phyloP scores from a whole-genome alignment of 2,329 filamentous ascomycete species.

The Alternaria solani region DNA sequence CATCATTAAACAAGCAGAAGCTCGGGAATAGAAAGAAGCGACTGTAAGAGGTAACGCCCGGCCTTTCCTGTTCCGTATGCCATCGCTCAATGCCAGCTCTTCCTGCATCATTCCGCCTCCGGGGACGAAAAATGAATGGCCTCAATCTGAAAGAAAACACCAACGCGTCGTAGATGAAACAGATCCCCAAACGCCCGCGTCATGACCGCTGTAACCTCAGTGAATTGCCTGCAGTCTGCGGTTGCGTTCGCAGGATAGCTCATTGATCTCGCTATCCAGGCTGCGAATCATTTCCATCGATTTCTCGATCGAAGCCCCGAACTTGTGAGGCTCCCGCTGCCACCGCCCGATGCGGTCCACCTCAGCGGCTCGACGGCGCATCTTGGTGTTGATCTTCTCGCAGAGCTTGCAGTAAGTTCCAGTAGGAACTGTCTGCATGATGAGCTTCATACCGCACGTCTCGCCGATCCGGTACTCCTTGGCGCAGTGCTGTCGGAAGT shows the following conservation, averaged over 20 bases:
- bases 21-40: constrained; percentile 43
- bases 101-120: constrained; percentile 40
- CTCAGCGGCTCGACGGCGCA: constrained; percentile 77
- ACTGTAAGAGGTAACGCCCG: constrained; percentile 51
- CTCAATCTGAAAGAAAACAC: constrained; percentile 35
- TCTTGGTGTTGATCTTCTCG: constrained; percentile 87
- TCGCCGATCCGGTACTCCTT: constrained; percentile 96
- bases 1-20: constrained; percentile 40
- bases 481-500: constrained; percentile 90
- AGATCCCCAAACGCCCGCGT: constrained; percentile 40
- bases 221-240: constrained; percentile 47
- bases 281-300: constrained; percentile 76
- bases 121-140: constrained; percentile 45
- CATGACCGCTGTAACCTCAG: constrained; percentile 30
- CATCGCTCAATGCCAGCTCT: constrained; percentile 40
- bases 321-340: constrained; percentile 71
- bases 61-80: constrained; percentile 36
- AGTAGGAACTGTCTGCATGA: constrained; percentile 75
- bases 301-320: constrained; percentile 69
- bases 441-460: constrained; percentile 92
- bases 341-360: constrained; percentile 77
- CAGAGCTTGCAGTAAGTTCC: constrained; percentile 80
- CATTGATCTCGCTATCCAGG: constrained; percentile 72
- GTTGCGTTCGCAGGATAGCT: constrained; percentile 66
- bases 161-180: constrained; percentile 50